Conservation (phyloP, 768 basidiomycete genomes). For the Baorangia bicolor region DNA sequence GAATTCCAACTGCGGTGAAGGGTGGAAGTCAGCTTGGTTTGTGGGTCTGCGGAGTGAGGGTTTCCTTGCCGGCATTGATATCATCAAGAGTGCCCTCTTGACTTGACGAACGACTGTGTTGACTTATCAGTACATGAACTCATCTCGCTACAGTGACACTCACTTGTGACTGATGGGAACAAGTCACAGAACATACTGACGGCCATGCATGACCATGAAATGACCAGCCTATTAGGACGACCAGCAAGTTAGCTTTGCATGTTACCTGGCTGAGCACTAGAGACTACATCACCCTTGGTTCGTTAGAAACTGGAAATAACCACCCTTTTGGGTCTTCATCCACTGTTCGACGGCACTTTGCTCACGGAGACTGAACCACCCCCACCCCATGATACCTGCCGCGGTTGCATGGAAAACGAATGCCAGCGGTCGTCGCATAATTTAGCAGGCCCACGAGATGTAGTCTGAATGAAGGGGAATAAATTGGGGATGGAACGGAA, state of each 20-base stretch:
- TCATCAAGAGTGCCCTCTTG: constrained; percentile 60
- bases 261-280: background rate
- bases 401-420: constrained; percentile 34
- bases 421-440: constrained; percentile 14
- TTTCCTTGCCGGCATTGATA: constrained; percentile 58
- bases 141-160: constrained; percentile 11
- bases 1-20: constrained; percentile 36
- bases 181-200: constrained; percentile 41
- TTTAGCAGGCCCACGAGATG: background rate
- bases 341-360: constrained; percentile 21
- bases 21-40: background rate
- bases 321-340: constrained; percentile 53
- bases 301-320: constrained; percentile 72
- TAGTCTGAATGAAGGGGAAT: background rate
- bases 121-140: background rate
- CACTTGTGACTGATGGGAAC: constrained; percentile 37
- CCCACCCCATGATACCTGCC: constrained; percentile 37
- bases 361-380: constrained; percentile 24
- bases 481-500: background rate
- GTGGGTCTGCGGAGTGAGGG: background rate
- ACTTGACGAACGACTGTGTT: constrained; percentile 31
- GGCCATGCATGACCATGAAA: constrained; percentile 42
- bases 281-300: constrained; percentile 56
- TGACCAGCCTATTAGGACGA: constrained; percentile 21
- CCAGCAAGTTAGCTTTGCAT: background rate